Evolutionary conservation across 2,329 filamentous ascomycete species (phyloP), one percentile per base, ranked within the genome.

Genomic region (Penicillium brevicompactum): DNA sequence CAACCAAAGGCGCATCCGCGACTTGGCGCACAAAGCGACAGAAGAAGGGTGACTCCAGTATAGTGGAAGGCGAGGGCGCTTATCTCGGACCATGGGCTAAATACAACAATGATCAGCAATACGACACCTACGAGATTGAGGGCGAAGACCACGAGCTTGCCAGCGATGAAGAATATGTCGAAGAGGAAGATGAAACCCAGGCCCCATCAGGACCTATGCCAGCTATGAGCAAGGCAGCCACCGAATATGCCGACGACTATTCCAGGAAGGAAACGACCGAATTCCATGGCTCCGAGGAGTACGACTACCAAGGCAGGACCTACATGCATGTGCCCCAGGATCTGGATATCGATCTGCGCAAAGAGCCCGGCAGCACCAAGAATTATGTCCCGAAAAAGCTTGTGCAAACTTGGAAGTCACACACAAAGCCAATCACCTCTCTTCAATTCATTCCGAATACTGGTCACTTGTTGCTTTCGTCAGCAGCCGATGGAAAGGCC

Each of bases 281-380:
- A 43, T 99, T 97, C 76, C 89, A 96, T 68, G 94, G 92, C 59
- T 83, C 83, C 40, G 82, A 90, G 69, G 81, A 94, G 75, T 88
- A 87, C 79, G 94, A 99, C 73, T 99, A 99, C 78, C 90, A 95
- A 72, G 94, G 94, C 46, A 83, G 94, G 62, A 96, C 93, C 32
- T 99, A 96, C 73, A 97, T 99, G 93, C 94, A 99, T 75, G 83
- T 97, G 44, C 94, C 94, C 3, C 92, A 91, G 72, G 92, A 96
- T 71, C 78, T 96, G 75, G 90, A 91, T 69, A 80, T 96, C 71
- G 90, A 96, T 70, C 80, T 99, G 65, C 84, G 82, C 61, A 95
- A 94, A 76, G 91, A 95, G 57, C 74, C 82, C 43, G 90, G 90
- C 66, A 92, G 87, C 68, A 75, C 85, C 70, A 92, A 92, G 70